Conservation (phyloP, 768 basidiomycete species). For the Grammothele lineata region DNA sequence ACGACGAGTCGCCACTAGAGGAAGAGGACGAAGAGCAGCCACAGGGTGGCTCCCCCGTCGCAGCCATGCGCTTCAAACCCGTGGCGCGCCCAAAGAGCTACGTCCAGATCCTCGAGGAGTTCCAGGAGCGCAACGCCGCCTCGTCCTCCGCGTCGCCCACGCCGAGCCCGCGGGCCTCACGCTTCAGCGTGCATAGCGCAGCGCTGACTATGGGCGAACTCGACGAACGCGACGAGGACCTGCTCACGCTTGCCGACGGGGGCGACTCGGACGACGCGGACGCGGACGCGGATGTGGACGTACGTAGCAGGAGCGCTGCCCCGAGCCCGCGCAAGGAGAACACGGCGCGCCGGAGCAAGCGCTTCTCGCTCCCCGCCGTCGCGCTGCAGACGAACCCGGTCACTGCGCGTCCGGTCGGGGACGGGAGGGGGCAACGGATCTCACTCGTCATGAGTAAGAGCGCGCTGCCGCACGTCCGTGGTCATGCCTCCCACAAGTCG, state of each 20-base stretch:
- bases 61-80: conserved; percentile 28
- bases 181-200: conserved; percentile 21
- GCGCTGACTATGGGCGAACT: conserved; percentile 18
- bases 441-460: conserved; percentile 50
- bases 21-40: conserved; percentile 1
- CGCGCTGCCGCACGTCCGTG: background rate
- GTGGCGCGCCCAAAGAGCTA: conserved; percentile 54
- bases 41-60: conserved; percentile 1
- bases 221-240: conserved; percentile 24
- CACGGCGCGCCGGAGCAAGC: conserved; percentile 57
- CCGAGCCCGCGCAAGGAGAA: conserved; percentile 39
- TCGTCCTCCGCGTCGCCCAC: conserved; percentile 1
- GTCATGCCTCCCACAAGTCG: too few relatives aligned
- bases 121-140: conserved; percentile 34
- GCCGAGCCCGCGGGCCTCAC: conserved; percentile 24
- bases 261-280: too few relatives aligned
- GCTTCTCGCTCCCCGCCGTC: conserved; percentile 75
- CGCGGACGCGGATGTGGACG: background rate
- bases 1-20: conserved; percentile 12
- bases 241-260: background rate
- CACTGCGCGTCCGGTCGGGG: conserved; percentile 47
- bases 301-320: conserved; percentile 8
- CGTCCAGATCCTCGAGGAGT: conserved; percentile 63
- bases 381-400: conserved; percentile 72
- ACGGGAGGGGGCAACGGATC: conserved; percentile 46